Conservation (phyloP, 352 stramenopile species). For the Phytophthora aleatoria region DNA sequence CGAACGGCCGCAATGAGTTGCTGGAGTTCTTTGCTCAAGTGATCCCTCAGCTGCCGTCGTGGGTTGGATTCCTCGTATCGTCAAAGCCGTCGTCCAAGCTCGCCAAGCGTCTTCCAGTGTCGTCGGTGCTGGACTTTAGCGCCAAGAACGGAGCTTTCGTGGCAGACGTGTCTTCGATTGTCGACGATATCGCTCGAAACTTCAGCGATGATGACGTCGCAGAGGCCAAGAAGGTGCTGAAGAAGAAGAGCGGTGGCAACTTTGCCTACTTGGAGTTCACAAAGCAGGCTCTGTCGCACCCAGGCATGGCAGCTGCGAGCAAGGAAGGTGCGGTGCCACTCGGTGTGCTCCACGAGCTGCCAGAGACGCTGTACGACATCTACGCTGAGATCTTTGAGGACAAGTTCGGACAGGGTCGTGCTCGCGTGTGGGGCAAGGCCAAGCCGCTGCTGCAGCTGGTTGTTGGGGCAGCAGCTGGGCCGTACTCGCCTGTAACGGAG, state of each 20-base stretch:
- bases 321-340: constrained; percentile 63
- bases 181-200: constrained; percentile 60
- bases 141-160: constrained; percentile 63
- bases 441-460: constrained; percentile 77
- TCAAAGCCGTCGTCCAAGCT: constrained; percentile 73
- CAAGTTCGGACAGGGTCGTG: constrained; percentile 80
- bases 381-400: constrained; percentile 88
- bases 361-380: constrained; percentile 82
- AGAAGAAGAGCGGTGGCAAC: constrained; percentile 76
- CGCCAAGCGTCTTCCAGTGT: constrained; percentile 59
- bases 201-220: constrained; percentile 50
- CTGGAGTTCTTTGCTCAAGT: constrained; percentile 69
- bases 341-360: constrained; percentile 71
- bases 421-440: constrained; percentile 79
- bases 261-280: constrained; percentile 85
- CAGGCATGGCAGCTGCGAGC: constrained; percentile 43
- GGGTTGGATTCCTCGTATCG: constrained; percentile 73
- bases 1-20: constrained; percentile 62
- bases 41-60: constrained; percentile 64
- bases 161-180: constrained; percentile 53
- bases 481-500: constrained; percentile 78
- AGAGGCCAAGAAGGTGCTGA: constrained; percentile 58
- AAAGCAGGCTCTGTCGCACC: constrained; percentile 71
- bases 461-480: constrained; percentile 64
- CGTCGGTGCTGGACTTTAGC: constrained; percentile 80